Base-by-base conservation (phyloP, 2,329 filamentous ascomycete species). In the Ophiocordyceps unilateralis region DNA sequence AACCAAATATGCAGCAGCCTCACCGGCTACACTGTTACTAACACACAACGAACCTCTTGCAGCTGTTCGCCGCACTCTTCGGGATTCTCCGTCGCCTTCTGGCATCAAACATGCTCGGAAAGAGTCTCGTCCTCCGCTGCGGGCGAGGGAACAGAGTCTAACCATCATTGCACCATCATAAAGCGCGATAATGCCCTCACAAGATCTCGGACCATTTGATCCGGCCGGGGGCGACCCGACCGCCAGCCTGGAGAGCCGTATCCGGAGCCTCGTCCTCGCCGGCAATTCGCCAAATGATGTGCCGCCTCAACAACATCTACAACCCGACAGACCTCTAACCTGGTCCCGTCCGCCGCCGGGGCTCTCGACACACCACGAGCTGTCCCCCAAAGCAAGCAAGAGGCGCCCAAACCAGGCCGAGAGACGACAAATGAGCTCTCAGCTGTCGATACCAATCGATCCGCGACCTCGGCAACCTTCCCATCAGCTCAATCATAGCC, bases 341-440 rank as follows among this genome's bases (percentile, higher is more conserved):
- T 26, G 24, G 24, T 26, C 24, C 9, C 9, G 24, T 26, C 24
- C 24, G 24, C 21, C 42, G 19, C 24, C 12, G n/a, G 19, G n/a
- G 10, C 22, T 20, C 21, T 19, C 12, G 15, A 21, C 11, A 36
- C 36, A 28, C 2, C 41, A 41, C 2, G 14, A 34, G 12, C 40
- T 48, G 37, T 41, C 50, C 19, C 53, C 50, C 49, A 65, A 58
- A 43, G 44, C 53, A n/a, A 46, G 50, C 41, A 62, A 63, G 50
- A 76, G 68, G 50, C 71, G 75, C 20, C 69, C 64, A 3, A 81
- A 81, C 46, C 76, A 81, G 52, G 75, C 76, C 1, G 72, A 79
- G 50, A 66, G 76, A 41, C 69, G 76, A 20, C 73, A 78, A 51
- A 74, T 78, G 71, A 76, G 67, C 44, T 66, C 74, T 5, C 70